Evolutionary conservation across 2,329 filamentous ascomycete genomes (phyloP).

Genomic region (Colletotrichum chlorophyti): DNA sequence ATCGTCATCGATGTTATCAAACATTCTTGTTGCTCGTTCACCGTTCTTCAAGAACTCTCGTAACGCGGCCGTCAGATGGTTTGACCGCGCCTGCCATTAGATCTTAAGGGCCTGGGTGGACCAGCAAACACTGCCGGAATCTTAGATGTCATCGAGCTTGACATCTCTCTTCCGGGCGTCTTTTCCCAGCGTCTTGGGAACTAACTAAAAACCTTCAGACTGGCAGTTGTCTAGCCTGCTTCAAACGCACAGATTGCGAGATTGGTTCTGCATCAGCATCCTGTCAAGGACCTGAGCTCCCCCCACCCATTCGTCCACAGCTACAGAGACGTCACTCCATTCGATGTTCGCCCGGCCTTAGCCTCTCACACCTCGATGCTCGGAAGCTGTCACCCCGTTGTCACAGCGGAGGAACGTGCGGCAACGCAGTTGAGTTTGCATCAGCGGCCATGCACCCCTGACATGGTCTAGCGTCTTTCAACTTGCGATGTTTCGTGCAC

Average conservation of each 20-base stretch:
- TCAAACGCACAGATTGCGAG: neutral
- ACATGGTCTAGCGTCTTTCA: constrained; percentile 11
- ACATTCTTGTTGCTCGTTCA: neutral
- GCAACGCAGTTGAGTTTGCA: constrained; percentile 21
- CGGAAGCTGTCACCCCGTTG: constrained; percentile 19
- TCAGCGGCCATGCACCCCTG: constrained; percentile 25
- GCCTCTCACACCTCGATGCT: constrained; percentile 9
- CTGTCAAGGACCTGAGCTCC: too few species aligned
- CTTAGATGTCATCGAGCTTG: too few species aligned
- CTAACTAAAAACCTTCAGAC: neutral
- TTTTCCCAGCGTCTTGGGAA: neutral
- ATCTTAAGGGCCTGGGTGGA: too few species aligned
- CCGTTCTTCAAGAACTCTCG: too few species aligned
- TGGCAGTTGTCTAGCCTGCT: constrained; percentile 2
- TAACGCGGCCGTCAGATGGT: too few species aligned
- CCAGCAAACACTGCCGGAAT: too few species aligned
- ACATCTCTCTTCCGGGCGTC: too few species aligned
- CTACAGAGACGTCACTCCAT: too few species aligned
- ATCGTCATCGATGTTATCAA: neutral
- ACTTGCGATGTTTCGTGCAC: constrained; percentile 14
- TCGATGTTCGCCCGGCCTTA: neutral
- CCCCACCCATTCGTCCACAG: too few species aligned
- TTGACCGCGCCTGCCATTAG: too few species aligned
- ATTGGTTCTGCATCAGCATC: neutral
- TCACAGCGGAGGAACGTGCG: constrained; percentile 28